phyloP scores from a whole-genome alignment of 768 basidiomycete species.

The Tylopilus vinaceipallidus region DNA sequence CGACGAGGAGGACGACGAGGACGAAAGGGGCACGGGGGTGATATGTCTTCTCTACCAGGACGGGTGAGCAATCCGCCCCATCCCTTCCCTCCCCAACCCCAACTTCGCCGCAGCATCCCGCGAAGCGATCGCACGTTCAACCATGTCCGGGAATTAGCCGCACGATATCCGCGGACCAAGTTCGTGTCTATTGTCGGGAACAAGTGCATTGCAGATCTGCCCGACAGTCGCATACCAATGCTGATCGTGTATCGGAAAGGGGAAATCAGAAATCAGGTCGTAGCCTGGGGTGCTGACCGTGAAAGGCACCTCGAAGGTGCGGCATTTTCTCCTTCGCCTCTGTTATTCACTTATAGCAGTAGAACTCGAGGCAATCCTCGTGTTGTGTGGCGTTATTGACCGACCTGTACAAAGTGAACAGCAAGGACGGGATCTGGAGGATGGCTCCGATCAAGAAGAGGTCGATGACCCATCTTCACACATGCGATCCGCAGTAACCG shows the following conservation, averaged over 20 bases:
- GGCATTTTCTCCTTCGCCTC: conserved; percentile 6
- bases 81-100: background rate
- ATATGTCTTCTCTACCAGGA: conserved; percentile 96
- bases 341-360: conserved; percentile 5
- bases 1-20: conserved; percentile 61
- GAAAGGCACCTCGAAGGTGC: conserved; percentile 78
- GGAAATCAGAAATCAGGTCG: conserved; percentile 82
- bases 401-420: conserved; percentile 37
- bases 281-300: conserved; percentile 79
- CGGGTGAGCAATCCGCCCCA: conserved; percentile 53
- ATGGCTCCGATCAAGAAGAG: conserved; percentile 46
- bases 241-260: conserved; percentile 90
- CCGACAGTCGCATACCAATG: conserved; percentile 88
- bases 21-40: conserved; percentile 82
- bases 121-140: conserved; percentile 73
- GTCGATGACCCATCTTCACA: conserved; percentile 49
- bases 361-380: conserved; percentile 73
- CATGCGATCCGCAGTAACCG: conserved; percentile 56
- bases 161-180: conserved; percentile 87
- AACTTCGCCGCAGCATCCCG: conserved; percentile 55
- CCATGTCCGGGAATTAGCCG: conserved; percentile 71
- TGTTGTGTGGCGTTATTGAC: conserved; percentile 67
- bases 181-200: conserved; percentile 94
- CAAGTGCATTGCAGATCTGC: conserved; percentile 95
- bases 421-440: conserved; percentile 34